Evolutionary conservation across 140 eudicot species (phyloP), one percentile per base, ranked within the genome.

Genomic region (Oenanthe javanica): DNA sequence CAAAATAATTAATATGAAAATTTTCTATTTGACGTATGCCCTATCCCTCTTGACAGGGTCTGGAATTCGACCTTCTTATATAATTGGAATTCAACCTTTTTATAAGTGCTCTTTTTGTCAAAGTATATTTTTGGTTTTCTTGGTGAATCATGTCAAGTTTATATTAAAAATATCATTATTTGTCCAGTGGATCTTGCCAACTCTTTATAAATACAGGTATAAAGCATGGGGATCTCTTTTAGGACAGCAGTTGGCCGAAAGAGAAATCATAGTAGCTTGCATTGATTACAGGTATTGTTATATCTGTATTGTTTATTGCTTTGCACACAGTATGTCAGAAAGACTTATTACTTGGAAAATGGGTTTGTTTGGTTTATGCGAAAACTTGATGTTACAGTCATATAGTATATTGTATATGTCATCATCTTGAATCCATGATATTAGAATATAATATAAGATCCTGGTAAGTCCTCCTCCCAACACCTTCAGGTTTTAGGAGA

Each of bases 201-300:
- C 21, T 61, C 42, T 82, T 76, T 49, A 64, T 23, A 77, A 67
- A 69, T 89, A 83, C 79, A 93, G 98, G 84, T 89, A 94, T 78
- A 94, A 92, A 87, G 98, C 91, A 82, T 90, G 97, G 98, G 98
- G 98, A 80, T 87, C 98, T 42, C 86, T 94, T 77, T 91, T 94
- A 27, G 98, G 97, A 72, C 84, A 82, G 81, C 98, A 92, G n/a
- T 89, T 94, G 77, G 93, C 96, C 38, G 93, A 94, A 86, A 86
- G 96, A 73, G 97, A 89, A 75, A 92, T 94, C 79, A 88, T 94
- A 15, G 97, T 94, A 72, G 97, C 98, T 64, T 94, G 93, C 79
- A 79, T 94, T 72, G 98, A 94, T 82, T 94, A 94, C 90, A 94
- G 98, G 98, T 92, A 80, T 31, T 46, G 59, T 5, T 81, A 47